Base-by-base conservation (phyloP, 2,329 filamentous ascomycete species). In the Paecilomyces formosus region DNA sequence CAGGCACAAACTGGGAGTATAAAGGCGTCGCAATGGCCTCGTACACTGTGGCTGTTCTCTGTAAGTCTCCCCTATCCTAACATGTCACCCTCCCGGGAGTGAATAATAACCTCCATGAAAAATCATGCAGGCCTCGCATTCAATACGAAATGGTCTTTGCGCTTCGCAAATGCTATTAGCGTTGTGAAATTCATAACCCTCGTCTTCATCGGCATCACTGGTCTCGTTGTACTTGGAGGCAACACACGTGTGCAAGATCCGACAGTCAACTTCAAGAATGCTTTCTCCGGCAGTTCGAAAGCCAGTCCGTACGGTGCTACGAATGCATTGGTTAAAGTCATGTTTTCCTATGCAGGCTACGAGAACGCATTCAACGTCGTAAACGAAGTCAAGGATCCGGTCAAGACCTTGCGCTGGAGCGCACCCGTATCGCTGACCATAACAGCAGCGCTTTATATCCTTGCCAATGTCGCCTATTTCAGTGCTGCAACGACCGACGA, bases 11-110 rank as follows among this genome's bases (percentile, higher is more conserved):
- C n/a, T 89, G 86, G 87, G 76, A 88, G 65, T 68, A 82, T 56
- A 88, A 88, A 66, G 87, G 86, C 1, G 81, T 88, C 2, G 87
- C 87, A 0, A 73, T 88, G 24, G 85, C 83, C 1, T 82, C 79
- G 0, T 88, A 88, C 64, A 86, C 82, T 0, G 65, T 85, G 0
- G 84, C 85, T 3, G 76, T 81, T 0, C 61, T 86, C 1, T 76
- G 83, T 83, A 65, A 61, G 80, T 75, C 39, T 45, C n/a, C n/a
- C n/a, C 39, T 45, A 45, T 45, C 39, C 39, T 9, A 18, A 18
- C n/a, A 18, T 9, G 7, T 45, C 39, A 18, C 15, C 8, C 39
- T 18, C 39, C 39, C 1, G 15, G n/a, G 2, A 18, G 7, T 18
- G 15, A 45, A n/a, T 18, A 45, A 45, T 8, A 1, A 45, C 39